These are phyloP conservation scores for Citrus unshiu DNA, from an alignment of 345 rosid genomes.

Conservation along the genomic window DNA sequence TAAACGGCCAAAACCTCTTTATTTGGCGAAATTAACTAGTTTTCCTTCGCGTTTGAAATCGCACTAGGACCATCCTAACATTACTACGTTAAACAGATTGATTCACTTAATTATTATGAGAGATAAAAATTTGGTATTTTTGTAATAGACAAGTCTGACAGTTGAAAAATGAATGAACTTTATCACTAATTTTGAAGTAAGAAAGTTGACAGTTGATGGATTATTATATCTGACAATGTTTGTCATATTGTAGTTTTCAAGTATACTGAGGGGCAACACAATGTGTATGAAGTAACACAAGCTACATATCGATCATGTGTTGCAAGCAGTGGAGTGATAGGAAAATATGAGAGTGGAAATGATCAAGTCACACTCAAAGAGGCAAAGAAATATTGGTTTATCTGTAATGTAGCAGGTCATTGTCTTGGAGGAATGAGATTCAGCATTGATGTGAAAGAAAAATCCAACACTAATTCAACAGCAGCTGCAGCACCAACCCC, in stretches of 20 bases:
- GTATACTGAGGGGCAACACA: slow-evolving; percentile 43
- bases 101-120: no score
- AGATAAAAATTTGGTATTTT: no score
- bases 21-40: no score
- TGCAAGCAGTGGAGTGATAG: slow-evolving; percentile 42
- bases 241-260: slow-evolving; percentile 32
- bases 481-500: neutral
- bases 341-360: slow-evolving; percentile 37
- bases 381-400: slow-evolving; percentile 46
- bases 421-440: slow-evolving; percentile 66
- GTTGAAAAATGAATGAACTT: no score
- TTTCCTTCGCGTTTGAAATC: no score
- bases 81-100: no score
- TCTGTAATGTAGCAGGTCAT: slow-evolving; percentile 47
- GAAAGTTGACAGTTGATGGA: no score
- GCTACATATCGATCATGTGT: slow-evolving; percentile 38
- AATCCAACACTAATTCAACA: neutral
- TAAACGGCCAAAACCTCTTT: no score
- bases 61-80: no score
- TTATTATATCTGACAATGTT: no score
- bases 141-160: no score
- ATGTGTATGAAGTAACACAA: slow-evolving; percentile 42
- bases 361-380: slow-evolving; percentile 34
- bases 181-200: no score
- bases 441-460: slow-evolving; percentile 20